These are phyloP conservation scores for Coemansia sp. DNA, from an alignment of 192 early-diverging fungal genomes.

Conservation along the genomic window DNA sequence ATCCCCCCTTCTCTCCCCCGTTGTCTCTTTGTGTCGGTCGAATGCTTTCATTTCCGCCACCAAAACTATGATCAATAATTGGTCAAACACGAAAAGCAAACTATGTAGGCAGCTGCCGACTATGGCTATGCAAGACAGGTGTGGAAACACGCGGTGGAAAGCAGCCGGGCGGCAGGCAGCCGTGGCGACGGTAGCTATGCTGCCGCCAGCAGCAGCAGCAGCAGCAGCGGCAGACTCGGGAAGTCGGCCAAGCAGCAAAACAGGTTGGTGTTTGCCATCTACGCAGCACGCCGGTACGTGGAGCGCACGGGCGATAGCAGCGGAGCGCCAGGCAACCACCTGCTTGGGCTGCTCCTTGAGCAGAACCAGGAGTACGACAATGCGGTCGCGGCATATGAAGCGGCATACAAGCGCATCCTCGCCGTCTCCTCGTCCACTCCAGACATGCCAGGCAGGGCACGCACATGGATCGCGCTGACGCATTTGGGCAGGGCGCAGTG, in stretches of 20 bases:
- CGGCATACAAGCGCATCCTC: constrained; percentile 29
- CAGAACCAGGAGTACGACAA: constrained; percentile 63
- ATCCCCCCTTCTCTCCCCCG: not conserved
- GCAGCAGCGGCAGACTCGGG: constrained; percentile 5
- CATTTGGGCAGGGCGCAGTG: constrained; percentile 73
- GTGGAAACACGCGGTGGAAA: constrained; percentile 18
- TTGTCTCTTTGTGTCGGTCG: not conserved
- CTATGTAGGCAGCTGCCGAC: constrained; percentile 58
- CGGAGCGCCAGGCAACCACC: constrained; percentile 22
- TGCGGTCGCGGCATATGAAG: constrained; percentile 65
- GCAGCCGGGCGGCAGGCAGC: not conserved
- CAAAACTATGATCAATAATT: not conserved
- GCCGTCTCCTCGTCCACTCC: not conserved
- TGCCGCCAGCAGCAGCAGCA: not conserved
- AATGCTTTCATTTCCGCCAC: not conserved
- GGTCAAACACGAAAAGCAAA: not conserved
- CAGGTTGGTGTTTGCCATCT: constrained; percentile 38
- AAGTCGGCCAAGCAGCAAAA: constrained; percentile 39
- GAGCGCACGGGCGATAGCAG: constrained; percentile 23
- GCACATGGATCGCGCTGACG: constrained; percentile 56
- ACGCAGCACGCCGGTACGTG: constrained; percentile 36
- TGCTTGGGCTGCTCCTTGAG: constrained; percentile 78
- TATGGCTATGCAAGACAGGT: constrained; percentile 61
- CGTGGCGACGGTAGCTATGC: constrained; percentile 9
- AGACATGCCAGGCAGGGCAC: constrained; percentile 3